Base-by-base conservation (phyloP, 192 early-diverging fungal genomes). In the Umbelopsis isabellina region DNA sequence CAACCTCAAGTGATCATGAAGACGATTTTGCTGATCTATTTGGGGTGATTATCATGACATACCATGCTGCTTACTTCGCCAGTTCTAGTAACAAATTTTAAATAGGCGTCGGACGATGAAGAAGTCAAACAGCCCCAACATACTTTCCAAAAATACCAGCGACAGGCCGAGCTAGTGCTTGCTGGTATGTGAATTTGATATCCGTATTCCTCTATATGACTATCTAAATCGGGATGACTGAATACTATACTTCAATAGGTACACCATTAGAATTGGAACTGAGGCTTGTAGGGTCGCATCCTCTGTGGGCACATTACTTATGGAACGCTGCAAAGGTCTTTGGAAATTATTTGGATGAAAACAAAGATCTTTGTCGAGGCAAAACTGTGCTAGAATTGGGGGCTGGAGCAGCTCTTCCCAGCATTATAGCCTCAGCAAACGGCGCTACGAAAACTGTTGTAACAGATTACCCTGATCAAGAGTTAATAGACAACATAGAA, bases 281-380 rank as follows among this genome's bases (percentile, higher is more conserved):
- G 27, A 84, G 85, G 15, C 81, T 92, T 5, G 84, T 93, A 22
- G 91, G 91, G 33, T 82, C 86, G 12, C 92, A 93, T 67, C 90
- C 92, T 44, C 83, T 97, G 1, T 94, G 93, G 94, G 93, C 85
- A 16, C 95, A 97, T 73, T 80, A 89, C 49, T 85, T 97, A 30
- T 97, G 95, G 95, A 97, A 97, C 68, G 94, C 95, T 3, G 92
- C 92, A 48, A 89, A 91, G 73, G 86, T 85, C 35, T 87, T 96
- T 84, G 87, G 93, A 33, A 82, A 87, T 61, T 88, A 92, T 72
- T 80, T 97, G 55, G 95, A 97, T 69, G 66, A 80, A 41, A 80
- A 90, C 67, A 88, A 88, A 45, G 76, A 83, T 18, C 67, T 92
- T 12, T 83, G 87, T 10, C 35, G 58, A 2, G 78, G 78, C 49